phyloP scores from a whole-genome alignment of 805 yeast species.

The Maudiozyma turicensis region DNA sequence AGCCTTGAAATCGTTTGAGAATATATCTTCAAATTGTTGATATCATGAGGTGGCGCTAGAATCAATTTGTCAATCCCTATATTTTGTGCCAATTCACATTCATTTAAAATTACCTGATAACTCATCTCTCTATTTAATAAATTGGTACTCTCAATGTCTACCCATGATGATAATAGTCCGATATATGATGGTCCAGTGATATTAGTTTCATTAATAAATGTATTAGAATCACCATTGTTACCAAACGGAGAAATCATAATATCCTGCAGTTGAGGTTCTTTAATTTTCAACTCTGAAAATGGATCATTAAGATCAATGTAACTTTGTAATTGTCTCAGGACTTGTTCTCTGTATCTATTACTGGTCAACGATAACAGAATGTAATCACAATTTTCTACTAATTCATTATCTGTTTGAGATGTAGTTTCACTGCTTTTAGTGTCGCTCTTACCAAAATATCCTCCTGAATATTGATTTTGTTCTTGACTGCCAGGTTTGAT shows the following conservation, averaged over 20 bases:
- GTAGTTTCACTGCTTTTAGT: background rate
- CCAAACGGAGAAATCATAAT: conserved; percentile 25
- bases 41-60: conserved; percentile 55
- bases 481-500: conserved; percentile 36
- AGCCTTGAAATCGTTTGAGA: conserved; percentile 34
- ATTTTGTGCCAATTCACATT: conserved; percentile 47
- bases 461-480: conserved; percentile 3
- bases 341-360: conserved; percentile 36
- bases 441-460: too few relatives aligned
- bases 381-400: conserved; percentile 34
- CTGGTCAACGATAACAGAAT: conserved; percentile 49
- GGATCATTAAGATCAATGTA: background rate
- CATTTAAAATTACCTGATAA: conserved; percentile 47
- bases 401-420: background rate
- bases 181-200: conserved; percentile 30
- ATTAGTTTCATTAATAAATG: background rate
- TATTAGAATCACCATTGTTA: background rate
- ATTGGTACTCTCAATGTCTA: conserved; percentile 53
- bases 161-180: conserved; percentile 58
- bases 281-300: conserved; percentile 11
- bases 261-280: conserved; percentile 28
- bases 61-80: conserved; percentile 48
- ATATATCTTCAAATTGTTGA: conserved; percentile 41
- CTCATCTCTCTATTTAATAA: conserved; percentile 42
- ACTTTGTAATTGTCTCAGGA: conserved; percentile 17